A percentile compares a stretch with the other conserved stretches of the same genome.
Evolutionary conservation across 495 filamentous ascomycete genomes (phyloP).

Genomic region (Xylaria intraflava): DNA sequence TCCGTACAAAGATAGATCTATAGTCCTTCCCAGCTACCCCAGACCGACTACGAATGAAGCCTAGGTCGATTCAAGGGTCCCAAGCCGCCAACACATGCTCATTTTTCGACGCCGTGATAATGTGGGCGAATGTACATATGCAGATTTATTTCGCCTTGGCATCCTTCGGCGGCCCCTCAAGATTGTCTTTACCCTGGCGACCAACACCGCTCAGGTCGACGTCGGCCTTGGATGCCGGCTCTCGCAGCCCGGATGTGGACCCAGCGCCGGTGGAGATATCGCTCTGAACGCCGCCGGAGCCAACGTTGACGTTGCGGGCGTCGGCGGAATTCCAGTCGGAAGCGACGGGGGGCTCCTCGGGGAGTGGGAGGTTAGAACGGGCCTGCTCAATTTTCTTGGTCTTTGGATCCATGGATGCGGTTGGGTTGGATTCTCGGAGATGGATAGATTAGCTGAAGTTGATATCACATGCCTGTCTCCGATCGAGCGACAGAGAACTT

Average conservation of each 20-base stretch:
- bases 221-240: slow-evolving; percentile 52
- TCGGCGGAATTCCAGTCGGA: slow-evolving; percentile 73
- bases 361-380: slow-evolving; percentile 68
- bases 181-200: slow-evolving; percentile 47
- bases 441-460: background rate
- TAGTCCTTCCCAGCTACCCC: no score
- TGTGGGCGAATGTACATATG: no score
- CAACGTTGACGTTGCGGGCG: slow-evolving; percentile 58
- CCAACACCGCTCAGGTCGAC: slow-evolving; percentile 46
- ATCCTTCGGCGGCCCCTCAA: slow-evolving; percentile 48
- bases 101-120: no score
- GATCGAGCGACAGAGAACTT: background rate
- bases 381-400: slow-evolving; percentile 55
- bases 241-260: slow-evolving; percentile 49
- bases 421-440: slow-evolving; percentile 26
- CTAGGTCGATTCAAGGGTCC: no score
- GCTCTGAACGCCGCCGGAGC: slow-evolving; percentile 48
- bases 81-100: no score
- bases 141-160: slow-evolving; percentile 35
- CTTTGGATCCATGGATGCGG: slow-evolving; percentile 40
- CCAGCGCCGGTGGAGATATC: slow-evolving; percentile 49
- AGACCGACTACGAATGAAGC: no score
- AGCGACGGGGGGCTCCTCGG: slow-evolving; percentile 63
- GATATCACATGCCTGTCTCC: no score
- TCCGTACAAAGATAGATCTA: no score